Conservation (phyloP, 169 alveolate species). For the Ichthyophthirius multifiliis region DNA sequence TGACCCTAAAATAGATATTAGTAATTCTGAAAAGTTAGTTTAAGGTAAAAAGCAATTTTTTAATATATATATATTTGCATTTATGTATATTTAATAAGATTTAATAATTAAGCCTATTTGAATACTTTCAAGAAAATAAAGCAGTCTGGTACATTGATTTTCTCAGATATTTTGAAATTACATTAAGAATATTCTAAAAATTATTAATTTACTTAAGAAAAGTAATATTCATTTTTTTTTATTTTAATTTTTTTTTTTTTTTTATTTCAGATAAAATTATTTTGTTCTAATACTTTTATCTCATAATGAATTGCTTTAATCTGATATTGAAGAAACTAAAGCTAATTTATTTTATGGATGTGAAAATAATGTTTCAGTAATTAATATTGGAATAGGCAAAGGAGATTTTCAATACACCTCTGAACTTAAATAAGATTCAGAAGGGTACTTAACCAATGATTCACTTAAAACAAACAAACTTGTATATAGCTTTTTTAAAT, state of each 20-base stretch:
- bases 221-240: background rate
- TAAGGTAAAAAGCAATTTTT: background rate
- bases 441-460: background rate
- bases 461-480: background rate
- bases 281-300: background rate
- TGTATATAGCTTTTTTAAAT: background rate
- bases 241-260: background rate
- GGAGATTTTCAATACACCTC: background rate
- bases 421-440: too few relatives aligned
- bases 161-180: background rate
- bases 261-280: background rate
- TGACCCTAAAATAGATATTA: background rate
- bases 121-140: background rate
- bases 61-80: background rate
- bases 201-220: background rate
- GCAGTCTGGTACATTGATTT: background rate
- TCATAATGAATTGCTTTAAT: background rate
- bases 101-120: background rate
- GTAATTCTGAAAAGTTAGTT: background rate
- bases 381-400: background rate
- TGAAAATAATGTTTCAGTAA: background rate
- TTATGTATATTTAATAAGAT: background rate
- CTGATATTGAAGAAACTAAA: background rate
- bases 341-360: background rate
- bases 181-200: background rate